These are phyloP conservation scores for Aristolochia fimbriata DNA, from an alignment of 164 flowering plant genomes.

Conservation along the genomic window DNA sequence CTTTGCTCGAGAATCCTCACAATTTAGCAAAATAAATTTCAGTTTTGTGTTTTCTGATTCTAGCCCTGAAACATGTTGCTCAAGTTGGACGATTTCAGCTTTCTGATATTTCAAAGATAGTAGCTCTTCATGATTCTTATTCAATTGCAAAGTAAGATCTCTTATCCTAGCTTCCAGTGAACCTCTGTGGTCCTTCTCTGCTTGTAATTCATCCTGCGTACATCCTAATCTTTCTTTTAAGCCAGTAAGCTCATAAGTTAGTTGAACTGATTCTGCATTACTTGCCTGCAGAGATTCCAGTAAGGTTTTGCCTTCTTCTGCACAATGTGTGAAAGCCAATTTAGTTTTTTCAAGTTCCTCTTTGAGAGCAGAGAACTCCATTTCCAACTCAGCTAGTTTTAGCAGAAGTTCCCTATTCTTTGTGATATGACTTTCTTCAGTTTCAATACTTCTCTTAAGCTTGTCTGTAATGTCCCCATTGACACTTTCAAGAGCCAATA, in stretches of 20 bases:
- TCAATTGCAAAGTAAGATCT: conserved; percentile 39
- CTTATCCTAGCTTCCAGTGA: conserved; percentile 32
- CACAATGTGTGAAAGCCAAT: conserved; percentile 18
- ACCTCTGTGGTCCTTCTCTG: conserved; percentile 36
- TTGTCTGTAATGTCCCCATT: conserved; percentile 20
- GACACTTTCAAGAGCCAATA: too few species aligned
- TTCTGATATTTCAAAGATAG: conserved; percentile 27
- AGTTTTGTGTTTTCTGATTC: conserved; percentile 42
- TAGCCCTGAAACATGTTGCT: conserved; percentile 34
- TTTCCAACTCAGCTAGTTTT: conserved; percentile 40
- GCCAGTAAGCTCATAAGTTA: conserved; percentile 33
- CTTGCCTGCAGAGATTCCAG: conserved; percentile 28
- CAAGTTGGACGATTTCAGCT: conserved; percentile 32
- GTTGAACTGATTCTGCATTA: conserved; percentile 33
- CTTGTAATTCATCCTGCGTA: conserved; percentile 31
- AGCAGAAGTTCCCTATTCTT: conserved; percentile 37
- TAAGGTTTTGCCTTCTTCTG: conserved; percentile 31
- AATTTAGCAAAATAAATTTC: conserved; percentile 17
- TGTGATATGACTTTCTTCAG: conserved; percentile 34
- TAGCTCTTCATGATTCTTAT: conserved; percentile 32
- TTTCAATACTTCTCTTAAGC: conserved; percentile 32
- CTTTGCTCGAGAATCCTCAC: conserved; percentile 21
- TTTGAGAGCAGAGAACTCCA: conserved; percentile 34
- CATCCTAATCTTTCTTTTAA: conserved; percentile 32
- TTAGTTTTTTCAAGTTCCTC: conserved; percentile 40